Evolutionary conservation across 495 filamentous ascomycete species (phyloP), one percentile per base, ranked within the genome.

Genomic region (Aspergillus asperescens): DNA sequence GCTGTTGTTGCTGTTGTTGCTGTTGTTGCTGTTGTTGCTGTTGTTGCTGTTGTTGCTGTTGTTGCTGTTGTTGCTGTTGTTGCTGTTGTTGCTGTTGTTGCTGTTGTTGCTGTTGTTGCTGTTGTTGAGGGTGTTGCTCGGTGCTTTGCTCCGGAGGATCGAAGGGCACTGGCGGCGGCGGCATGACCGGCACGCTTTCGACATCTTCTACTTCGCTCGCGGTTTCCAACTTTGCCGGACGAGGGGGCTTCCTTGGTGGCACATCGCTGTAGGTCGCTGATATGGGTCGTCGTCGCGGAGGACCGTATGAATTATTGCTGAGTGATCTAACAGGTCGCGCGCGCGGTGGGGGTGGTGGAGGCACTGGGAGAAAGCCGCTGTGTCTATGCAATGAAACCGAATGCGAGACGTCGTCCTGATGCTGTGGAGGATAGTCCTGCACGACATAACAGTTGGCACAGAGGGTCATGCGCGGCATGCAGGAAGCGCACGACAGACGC

Each of bases 391-490:
- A 13, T 8, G 15, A 37, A 5, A 45, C 39, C 7, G 19, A 9
- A 45, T 52, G 50, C 13, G 50, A 19, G 22, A 32, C 12, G 24
- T 25, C 50, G 15, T 52, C 50, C 27, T 28, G 29, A 22, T 52
- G 50, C 16, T 45, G 50, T 4, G 27, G n/a, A 1, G 40, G 40
- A 9, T 42, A 52, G 13, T 45, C 31, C 7, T 28, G n/a, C 12
- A 46, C 29, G 31, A 52, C 40, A 16, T 52, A 46, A 41, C 50
- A 52, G 40, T 27, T 28, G 9, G 50, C 50, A 13, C 50, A 52
- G 7, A 52, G 50, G 41, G 40, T 45, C 29, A 52, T 28, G 10
- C 5, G 28, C 1, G 50, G 50, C 3, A 22, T 8, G 41, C 50
- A 52, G 41, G 50, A 25, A 13, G 50, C 2, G 9, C 50, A 52